Base-by-base conservation (phyloP, 1,284 basidiomycete genomes). In the Malassezia restricta region DNA sequence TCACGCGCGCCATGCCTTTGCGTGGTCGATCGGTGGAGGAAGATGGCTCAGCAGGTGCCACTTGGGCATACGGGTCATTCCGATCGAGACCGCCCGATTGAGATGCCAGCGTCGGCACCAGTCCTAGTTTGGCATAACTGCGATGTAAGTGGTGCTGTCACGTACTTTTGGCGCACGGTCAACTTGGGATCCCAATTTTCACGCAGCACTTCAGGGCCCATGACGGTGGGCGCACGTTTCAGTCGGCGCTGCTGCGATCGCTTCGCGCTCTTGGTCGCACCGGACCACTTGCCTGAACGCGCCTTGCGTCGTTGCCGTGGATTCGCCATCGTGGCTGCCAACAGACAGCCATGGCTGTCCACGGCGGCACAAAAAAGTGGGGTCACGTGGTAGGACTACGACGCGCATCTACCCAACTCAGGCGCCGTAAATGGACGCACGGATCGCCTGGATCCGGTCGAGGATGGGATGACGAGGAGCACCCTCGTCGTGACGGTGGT, bases 151-250 rank as follows among this genome's bases (percentile, higher is more conserved):
- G 30, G 5, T 15, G 6, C 24, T 4, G 15, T 8, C 6, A 49
- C 83, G 68, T 71, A 92, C 89, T 95, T 96, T 80, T 95, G 91
- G 62, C 82, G 80, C 27, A 92, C 83, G 6, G 91, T 98, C 77
- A 87, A 88, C 56, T 77, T 79, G 63, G 81, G 82, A 74, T 94
- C 86, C 90, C 91, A 95, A 46, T 82, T 81, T 43, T 86, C 83
- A 68, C 86, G 85, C 51, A 95, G 77, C 14, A 81, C 77, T 71
- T 85, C 84, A 1, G 89, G 86, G 0, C 86, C 90, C 54, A 83
- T 81, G 56, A 95, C 83, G 11, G 83, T 85, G 29, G 70, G 65
- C 8, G 63, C 63, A 9, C 67, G 62, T 5, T 47, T 55, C 24
- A 73, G 57, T 66, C 83, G 86, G 53, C 86, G 78, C 60, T 84